A percentile compares a stretch with the other conserved stretches of the same genome.
phyloP scores from a whole-genome alignment of 768 basidiomycete genomes.

The Termitomyces sp. region DNA sequence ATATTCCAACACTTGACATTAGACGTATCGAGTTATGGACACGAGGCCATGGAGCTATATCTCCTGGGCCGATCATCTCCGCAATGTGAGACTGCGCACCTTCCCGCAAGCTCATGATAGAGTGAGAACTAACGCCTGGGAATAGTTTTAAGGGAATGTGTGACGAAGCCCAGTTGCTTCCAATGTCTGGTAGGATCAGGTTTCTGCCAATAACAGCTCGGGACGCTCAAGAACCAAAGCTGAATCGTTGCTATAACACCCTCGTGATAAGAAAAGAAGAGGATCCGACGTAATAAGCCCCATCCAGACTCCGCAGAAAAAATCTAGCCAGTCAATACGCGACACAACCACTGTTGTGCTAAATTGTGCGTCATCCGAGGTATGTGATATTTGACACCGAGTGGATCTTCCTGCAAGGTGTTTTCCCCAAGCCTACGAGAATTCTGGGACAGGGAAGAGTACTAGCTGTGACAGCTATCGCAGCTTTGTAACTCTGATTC shows the following conservation, averaged over 20 bases:
- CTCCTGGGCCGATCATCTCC: too few species aligned
- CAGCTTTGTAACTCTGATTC: background rate
- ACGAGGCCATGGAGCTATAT: background rate
- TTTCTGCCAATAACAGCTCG: too few species aligned
- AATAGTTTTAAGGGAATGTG: background rate
- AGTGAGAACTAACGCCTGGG: background rate
- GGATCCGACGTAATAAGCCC: background rate
- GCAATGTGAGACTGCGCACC: background rate
- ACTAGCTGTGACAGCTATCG: background rate
- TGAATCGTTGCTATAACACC: background rate
- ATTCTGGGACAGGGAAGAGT: background rate
- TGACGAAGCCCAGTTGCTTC: background rate
- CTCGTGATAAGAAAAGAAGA: background rate
- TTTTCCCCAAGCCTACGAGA: background rate
- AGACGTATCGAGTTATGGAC: background rate
- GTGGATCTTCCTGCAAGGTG: background rate
- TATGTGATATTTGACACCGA: too few species aligned
- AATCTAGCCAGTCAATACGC: background rate
- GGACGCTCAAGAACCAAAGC: too few species aligned
- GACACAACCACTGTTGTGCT: too few species aligned
- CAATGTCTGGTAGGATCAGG: background rate
- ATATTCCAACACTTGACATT: background rate
- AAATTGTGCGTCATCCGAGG: too few species aligned
- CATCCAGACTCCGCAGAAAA: background rate
- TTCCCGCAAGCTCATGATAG: background rate